A percentile compares a stretch with the other conserved stretches of the same genome.
phyloP scores from a whole-genome alignment of 345 rosid species.

The Rhizophora apiculata region DNA sequence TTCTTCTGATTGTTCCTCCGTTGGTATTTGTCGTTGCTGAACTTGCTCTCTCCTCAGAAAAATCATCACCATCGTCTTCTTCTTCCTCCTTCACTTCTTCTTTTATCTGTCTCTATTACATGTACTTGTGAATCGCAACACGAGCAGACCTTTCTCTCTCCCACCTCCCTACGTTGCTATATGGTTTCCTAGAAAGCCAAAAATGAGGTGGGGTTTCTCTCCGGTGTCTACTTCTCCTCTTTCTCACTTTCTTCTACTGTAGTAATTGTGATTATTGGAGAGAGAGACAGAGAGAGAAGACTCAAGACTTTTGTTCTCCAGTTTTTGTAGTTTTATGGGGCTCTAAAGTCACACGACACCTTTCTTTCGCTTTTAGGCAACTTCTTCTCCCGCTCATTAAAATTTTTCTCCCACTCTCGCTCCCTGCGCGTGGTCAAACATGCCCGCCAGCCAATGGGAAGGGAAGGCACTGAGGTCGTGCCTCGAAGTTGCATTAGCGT shows the following conservation, averaged over 20 bases:
- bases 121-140: neutral
- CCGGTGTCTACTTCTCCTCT: constrained; percentile 19
- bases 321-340: constrained; percentile 32
- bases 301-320: constrained; percentile 34
- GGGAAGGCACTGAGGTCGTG: no score
- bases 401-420: constrained; percentile 7
- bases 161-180: neutral
- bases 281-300: neutral
- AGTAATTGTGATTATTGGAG: constrained; percentile 21
- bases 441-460: no score
- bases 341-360: constrained; percentile 37
- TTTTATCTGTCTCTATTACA: neutral
- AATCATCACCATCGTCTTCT: neutral
- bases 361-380: constrained; percentile 13
- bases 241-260: constrained; percentile 23
- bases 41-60: constrained; percentile 16
- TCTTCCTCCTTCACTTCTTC: neutral
- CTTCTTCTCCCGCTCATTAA: neutral
- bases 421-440: neutral
- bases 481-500: neutral
- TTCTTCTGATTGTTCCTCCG: neutral
- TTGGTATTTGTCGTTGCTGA: constrained; percentile 2
- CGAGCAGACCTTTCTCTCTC: neutral
- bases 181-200: constrained; percentile 22
- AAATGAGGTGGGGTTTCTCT: constrained; percentile 32